A percentile compares a stretch with the other conserved stretches of the same genome.
Evolutionary conservation across 2,329 filamentous ascomycete species (phyloP).

Genomic region (Aspergillus unguis): DNA sequence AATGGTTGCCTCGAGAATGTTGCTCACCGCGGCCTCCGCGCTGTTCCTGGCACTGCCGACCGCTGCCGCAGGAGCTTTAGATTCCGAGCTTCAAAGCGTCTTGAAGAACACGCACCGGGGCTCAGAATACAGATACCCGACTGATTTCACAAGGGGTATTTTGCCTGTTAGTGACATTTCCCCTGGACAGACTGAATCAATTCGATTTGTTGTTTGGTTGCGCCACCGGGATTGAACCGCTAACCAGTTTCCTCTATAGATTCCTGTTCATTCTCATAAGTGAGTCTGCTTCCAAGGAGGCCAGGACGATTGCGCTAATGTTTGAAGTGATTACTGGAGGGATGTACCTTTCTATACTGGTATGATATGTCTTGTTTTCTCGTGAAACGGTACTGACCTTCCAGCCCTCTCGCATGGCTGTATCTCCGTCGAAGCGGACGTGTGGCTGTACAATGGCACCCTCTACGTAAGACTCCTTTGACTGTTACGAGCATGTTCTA

Average conservation of each 20-base stretch:
- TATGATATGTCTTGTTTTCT: conserved; percentile 14
- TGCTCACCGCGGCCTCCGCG: conserved; percentile 21
- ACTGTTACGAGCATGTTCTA: background rate
- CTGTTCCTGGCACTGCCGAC: conserved; percentile 23
- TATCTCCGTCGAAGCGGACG: conserved; percentile 58
- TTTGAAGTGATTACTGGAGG: conserved; percentile 56
- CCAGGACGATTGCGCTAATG: background rate
- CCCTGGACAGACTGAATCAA: background rate
- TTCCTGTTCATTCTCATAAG: conserved; percentile 44
- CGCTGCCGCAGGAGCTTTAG: conserved; percentile 37
- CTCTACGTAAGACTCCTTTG: conserved; percentile 46
- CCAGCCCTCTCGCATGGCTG: conserved; percentile 56
- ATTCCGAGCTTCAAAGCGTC: conserved; percentile 50
- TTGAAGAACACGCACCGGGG: conserved; percentile 53
- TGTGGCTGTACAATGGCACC: conserved; percentile 56
- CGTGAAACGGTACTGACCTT: conserved; percentile 9
- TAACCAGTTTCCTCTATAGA: conserved; percentile 23
- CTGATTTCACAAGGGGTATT: conserved; percentile 59
- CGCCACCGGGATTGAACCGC: background rate
- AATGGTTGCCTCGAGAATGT: conserved; percentile 12
- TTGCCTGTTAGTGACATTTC: conserved; percentile 46
- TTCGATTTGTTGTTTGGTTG: background rate
- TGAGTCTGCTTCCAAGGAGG: conserved; percentile 16
- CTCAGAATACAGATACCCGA: conserved; percentile 57
- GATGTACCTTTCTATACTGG: conserved; percentile 46